A percentile compares a stretch with the other conserved stretches of the same genome.
phyloP scores from a whole-genome alignment of 352 stramenopile species.

The Blastocystis sp. region DNA sequence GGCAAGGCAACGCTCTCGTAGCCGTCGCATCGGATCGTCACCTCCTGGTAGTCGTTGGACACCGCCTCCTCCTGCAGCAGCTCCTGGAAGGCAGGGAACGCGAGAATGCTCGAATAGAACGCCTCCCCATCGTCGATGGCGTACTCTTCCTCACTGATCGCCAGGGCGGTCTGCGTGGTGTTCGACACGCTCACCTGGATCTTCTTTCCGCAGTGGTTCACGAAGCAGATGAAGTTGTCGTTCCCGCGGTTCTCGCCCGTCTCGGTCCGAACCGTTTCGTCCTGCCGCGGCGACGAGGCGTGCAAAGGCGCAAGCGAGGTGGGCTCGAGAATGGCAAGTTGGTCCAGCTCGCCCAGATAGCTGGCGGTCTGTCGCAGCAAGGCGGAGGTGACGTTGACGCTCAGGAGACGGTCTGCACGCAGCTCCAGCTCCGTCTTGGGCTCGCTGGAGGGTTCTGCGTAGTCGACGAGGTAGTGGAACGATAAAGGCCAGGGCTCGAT shows the following conservation, averaged over 20 bases:
- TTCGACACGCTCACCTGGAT: neutral
- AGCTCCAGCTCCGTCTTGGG: neutral
- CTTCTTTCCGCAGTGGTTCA: conserved; percentile 36
- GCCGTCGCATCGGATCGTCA: conserved; percentile 8
- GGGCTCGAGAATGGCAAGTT: neutral
- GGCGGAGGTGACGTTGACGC: conserved; percentile 19
- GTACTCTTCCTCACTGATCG: neutral
- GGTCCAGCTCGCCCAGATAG: conserved; percentile 1
- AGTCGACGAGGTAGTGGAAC: neutral
- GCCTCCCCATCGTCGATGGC: neutral
- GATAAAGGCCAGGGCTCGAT: conserved; percentile 20
- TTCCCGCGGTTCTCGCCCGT: neutral
- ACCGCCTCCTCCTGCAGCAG: neutral
- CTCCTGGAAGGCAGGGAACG: conserved; percentile 38
- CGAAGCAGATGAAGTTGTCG: conserved; percentile 45
- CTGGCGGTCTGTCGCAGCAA: neutral
- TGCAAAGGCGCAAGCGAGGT: neutral
- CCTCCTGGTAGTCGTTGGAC: neutral
- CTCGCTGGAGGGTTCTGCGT: neutral
- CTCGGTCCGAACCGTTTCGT: neutral
- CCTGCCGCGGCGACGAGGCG: conserved; percentile 15
- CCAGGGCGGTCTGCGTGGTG: neutral
- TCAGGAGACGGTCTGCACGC: neutral
- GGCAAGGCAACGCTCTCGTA: neutral
- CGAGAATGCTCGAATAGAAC: conserved; percentile 13